A percentile compares a stretch with the other conserved stretches of the same genome.
Conservation (phyloP, 176 grass and related monocot species). For the Neostapfia colusana region DNA sequence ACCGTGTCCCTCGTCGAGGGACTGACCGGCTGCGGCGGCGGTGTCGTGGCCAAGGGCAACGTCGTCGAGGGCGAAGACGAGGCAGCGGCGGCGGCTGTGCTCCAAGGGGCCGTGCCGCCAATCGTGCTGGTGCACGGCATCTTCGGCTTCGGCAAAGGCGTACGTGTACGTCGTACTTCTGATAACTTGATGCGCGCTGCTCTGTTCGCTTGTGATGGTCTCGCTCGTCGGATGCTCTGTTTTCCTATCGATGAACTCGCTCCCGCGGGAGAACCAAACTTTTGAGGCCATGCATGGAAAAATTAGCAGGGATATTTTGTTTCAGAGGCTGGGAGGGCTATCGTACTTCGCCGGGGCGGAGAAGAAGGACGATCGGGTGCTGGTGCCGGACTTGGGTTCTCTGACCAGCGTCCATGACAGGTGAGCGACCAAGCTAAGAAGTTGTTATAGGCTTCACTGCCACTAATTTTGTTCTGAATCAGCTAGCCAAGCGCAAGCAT, state of each 20-base stretch:
- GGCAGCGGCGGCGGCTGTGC: background rate
- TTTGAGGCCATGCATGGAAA: too few species aligned
- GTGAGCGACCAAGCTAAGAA: background rate
- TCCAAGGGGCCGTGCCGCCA: slow-evolving; percentile 49
- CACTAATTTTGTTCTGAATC: background rate
- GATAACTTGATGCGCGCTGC: background rate
- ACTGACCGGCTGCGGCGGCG: background rate
- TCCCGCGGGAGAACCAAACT: too few species aligned
- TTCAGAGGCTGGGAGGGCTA: slow-evolving; percentile 71
- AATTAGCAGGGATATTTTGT: too few species aligned
- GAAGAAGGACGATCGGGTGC: slow-evolving; percentile 81
- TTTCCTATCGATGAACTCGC: background rate
- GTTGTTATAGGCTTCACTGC: too few species aligned
- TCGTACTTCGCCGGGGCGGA: slow-evolving; percentile 95
- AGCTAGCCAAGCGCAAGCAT: too few species aligned
- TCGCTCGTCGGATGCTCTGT: background rate
- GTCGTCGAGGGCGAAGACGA: slow-evolving; percentile 29
- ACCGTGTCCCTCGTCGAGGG: slow-evolving; percentile 27
- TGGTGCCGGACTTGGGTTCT: slow-evolving; percentile 81
- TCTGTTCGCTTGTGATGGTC: background rate
- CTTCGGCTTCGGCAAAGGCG: slow-evolving; percentile 91
- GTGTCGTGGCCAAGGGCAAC: background rate
- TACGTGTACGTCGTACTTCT: slow-evolving; percentile 1
- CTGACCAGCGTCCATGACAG: slow-evolving; percentile 81
- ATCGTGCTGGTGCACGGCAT: slow-evolving; percentile 91